phyloP scores from a whole-genome alignment of 73 alveolate species.

The Durusdinium trenchii region DNA sequence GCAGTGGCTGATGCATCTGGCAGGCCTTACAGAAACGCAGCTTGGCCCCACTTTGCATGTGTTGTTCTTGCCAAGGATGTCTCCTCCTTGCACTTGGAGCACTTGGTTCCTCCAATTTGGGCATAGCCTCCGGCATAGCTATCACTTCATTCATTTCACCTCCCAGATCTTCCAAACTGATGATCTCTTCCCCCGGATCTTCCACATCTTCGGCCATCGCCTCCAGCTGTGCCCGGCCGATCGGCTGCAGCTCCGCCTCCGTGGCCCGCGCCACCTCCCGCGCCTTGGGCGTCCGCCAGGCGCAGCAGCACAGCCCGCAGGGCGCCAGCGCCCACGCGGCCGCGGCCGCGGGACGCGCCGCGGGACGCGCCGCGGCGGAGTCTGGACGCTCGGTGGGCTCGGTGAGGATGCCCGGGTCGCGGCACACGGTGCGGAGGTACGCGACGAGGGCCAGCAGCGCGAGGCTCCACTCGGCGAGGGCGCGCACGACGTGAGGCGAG shows the following conservation, averaged over 20 bases:
- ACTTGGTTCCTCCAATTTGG: background rate
- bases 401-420: background rate
- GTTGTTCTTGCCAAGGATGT: background rate
- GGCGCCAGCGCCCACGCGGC: background rate
- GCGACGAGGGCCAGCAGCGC: constrained; percentile 2
- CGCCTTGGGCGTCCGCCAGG: background rate
- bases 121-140: background rate
- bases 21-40: constrained; percentile 52
- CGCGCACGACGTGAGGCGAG: background rate
- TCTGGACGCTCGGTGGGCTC: too few relatives aligned
- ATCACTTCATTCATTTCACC: background rate
- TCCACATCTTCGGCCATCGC: too few relatives aligned
- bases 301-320: background rate
- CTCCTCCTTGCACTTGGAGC: background rate
- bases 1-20: constrained; percentile 75
- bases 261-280: background rate
- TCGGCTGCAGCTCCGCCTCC: constrained; percentile 26
- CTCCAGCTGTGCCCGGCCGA: constrained; percentile 7
- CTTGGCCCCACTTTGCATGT: background rate
- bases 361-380: too few relatives aligned
- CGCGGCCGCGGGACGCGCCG: background rate
- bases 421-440: background rate
- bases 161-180: background rate
- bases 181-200: background rate
- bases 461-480: background rate